Base-by-base conservation (phyloP, 2,329 filamentous ascomycete genomes). In the Fusarium guadeloupense region DNA sequence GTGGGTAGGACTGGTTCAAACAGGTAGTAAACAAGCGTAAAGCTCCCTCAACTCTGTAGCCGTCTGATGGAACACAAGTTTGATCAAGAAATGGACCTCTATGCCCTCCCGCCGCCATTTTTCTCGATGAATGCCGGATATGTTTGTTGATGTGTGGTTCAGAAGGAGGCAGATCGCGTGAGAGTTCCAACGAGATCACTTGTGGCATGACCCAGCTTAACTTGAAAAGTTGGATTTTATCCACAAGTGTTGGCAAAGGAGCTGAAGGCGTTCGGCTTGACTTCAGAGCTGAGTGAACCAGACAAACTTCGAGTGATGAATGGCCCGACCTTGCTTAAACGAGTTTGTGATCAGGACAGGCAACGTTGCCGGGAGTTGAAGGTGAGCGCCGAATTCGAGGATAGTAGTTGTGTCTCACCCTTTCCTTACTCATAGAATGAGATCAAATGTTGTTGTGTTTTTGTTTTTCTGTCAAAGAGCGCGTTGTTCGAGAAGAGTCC, bases 331-430 rank as follows among this genome's bases (percentile, higher is more conserved):
- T 14, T 42, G 21, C 31, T 23, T 17, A 43, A 25, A 31, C 30
- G 38, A 46, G 34, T 19, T 31, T 35, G 49, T 37, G 26, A 51
- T 31, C n/a, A 26, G 40, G 37, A 25, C 28, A 42, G 38, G 16
- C 20, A 37, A 53, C 30, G 42, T 31, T 16, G 17, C 17, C 28
- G 35, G 25, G n/a, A 26, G 31, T 25, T 50, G 34, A 40, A 38
- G 28, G 37, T 16, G 60, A 45, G 31, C 37, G 45, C 50, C 44
- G 33, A 31, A 54, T 38, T 54, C 40, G 54, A 57, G 47, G 48
- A 54, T 28, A 67, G 49, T 35, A 39, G 21, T 48, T 34, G 35
- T 54, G 54, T 66, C 64, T 69, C 50, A 70, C 66, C 59, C 38
- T 70, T 59, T 23, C 57, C 26, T 66, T 43, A 47, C 52, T 56